A percentile compares a stretch with the other conserved stretches of the same genome.
phyloP scores from a whole-genome alignment of 208 protist genomes.

The Porcisia hertigi region DNA sequence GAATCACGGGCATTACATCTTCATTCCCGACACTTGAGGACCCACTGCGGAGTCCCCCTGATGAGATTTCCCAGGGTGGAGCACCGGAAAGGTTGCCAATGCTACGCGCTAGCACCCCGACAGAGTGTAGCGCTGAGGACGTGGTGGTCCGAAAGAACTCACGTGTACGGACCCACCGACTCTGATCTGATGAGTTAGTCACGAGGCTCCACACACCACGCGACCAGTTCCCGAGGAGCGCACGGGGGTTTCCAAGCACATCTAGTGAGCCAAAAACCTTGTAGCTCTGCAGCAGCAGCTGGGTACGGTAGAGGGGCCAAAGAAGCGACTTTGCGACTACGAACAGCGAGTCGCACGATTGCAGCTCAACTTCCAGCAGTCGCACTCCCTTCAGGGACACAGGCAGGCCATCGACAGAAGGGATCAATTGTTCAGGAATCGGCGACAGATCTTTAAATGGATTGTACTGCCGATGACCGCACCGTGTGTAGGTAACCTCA shows the following conservation, averaged over 20 bases:
- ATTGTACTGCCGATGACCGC: conserved; percentile 44
- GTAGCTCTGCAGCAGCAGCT: conserved; percentile 71
- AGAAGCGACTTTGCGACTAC: conserved; percentile 32
- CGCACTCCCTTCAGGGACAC: conserved; percentile 33
- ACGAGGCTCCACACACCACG: conserved; percentile 65
- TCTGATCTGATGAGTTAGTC: conserved; percentile 30
- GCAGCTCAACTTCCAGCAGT: conserved; percentile 41
- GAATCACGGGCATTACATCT: too few relatives aligned
- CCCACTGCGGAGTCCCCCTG: neutral
- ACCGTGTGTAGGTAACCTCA: conserved; percentile 53
- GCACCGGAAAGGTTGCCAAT: conserved; percentile 42
- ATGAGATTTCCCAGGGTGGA: neutral
- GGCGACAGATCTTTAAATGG: conserved; percentile 44
- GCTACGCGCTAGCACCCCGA: conserved; percentile 63
- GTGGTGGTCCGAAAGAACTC: conserved; percentile 53
- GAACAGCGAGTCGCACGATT: conserved; percentile 24
- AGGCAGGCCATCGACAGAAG: conserved; percentile 49
- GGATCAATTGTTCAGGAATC: conserved; percentile 37
- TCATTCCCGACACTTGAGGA: neutral
- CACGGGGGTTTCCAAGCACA: conserved; percentile 71
- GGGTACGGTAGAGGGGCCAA: conserved; percentile 58
- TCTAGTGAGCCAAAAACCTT: conserved; percentile 80
- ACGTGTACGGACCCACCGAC: conserved; percentile 47
- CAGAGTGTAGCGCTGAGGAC: conserved; percentile 74
- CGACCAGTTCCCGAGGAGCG: conserved; percentile 53